phyloP scores from a whole-genome alignment of 306 rosid genomes.

The cucumber (Cucumis sativus) region DNA sequence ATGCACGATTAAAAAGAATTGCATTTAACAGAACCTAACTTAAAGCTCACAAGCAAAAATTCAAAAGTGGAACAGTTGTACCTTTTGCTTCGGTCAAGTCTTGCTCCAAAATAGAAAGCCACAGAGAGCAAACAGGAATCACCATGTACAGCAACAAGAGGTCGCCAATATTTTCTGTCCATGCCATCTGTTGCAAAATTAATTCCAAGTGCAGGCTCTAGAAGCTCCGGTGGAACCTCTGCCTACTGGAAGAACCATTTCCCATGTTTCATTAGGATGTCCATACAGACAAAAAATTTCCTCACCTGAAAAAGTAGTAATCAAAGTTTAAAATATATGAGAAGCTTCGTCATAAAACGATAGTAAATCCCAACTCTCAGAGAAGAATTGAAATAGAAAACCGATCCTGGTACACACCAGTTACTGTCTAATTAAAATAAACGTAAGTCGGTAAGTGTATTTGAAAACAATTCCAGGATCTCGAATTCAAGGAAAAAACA shows the following conservation, averaged over 20 bases:
- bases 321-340: not conserved
- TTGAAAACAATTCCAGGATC: not conserved
- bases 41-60: not conserved
- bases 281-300: slow-evolving; percentile 84
- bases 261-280: slow-evolving; percentile 78
- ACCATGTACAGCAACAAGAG: slow-evolving; percentile 36
- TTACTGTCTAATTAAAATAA: not conserved
- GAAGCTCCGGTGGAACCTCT: slow-evolving; percentile 96
- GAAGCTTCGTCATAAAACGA: not conserved
- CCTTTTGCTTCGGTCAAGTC: slow-evolving; percentile 87
- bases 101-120: slow-evolving; percentile 85
- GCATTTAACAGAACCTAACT: too few relatives aligned
- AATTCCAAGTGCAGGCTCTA: slow-evolving; percentile 96
- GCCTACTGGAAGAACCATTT: slow-evolving; percentile 81
- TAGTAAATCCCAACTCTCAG: not conserved
- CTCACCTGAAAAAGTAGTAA: slow-evolving; percentile 39
- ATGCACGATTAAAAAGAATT: not conserved
- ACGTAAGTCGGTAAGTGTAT: not conserved
- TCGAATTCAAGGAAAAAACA: too few relatives aligned
- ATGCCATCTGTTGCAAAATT: slow-evolving; percentile 10
- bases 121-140: slow-evolving; percentile 97
- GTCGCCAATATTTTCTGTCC: too few relatives aligned
- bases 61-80: not conserved
- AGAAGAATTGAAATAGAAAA: not conserved
- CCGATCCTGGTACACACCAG: not conserved